A percentile compares a stretch with the other conserved stretches of the same genome.
Conservation (phyloP, 257 asterid genomes). For the Capsicum chinense region DNA sequence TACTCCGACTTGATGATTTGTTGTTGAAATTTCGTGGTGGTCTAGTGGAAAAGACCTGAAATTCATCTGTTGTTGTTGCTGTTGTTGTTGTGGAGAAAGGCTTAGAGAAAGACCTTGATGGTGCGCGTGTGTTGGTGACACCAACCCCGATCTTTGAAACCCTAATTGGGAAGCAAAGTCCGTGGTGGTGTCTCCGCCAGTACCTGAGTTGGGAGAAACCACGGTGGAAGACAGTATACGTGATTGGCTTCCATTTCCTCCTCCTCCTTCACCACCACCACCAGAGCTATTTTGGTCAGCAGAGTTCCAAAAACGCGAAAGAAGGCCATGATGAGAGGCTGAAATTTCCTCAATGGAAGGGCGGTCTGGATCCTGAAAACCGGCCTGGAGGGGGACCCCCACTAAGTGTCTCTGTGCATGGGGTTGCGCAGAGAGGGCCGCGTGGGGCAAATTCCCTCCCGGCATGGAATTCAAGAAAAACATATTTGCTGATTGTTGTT, state of each 20-base stretch:
- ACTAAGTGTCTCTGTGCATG: conserved; percentile 47
- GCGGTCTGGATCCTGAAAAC: neutral
- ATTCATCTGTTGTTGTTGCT: conserved; percentile 31
- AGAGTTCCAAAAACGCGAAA: conserved; percentile 17
- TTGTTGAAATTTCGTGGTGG: conserved; percentile 30
- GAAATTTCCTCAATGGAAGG: conserved; percentile 24
- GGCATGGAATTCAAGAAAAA: conserved; percentile 43
- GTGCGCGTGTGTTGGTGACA: conserved; percentile 13
- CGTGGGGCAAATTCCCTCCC: conserved; percentile 35
- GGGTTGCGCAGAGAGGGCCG: conserved; percentile 36
- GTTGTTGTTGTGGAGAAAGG: conserved; percentile 51
- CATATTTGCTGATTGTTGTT: conserved; percentile 40
- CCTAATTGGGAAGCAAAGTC: conserved; percentile 36
- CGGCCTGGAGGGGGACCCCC: conserved; percentile 44
- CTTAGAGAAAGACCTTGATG: conserved; percentile 65
- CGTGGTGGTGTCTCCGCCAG: conserved; percentile 10
- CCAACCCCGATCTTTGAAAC: conserved; percentile 24
- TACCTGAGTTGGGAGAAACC: conserved; percentile 23
- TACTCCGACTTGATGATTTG: conserved; percentile 30
- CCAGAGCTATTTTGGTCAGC: conserved; percentile 20
- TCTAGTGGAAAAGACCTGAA: conserved; percentile 36
- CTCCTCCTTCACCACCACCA: conserved; percentile 22
- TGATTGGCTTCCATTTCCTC: conserved; percentile 33
- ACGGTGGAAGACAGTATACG: conserved; percentile 32
- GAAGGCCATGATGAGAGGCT: conserved; percentile 10